Evolutionary conservation across 441 rosid species (phyloP), one percentile per base, ranked within the genome.

Genomic region (Euphorbia celastroides): DNA sequence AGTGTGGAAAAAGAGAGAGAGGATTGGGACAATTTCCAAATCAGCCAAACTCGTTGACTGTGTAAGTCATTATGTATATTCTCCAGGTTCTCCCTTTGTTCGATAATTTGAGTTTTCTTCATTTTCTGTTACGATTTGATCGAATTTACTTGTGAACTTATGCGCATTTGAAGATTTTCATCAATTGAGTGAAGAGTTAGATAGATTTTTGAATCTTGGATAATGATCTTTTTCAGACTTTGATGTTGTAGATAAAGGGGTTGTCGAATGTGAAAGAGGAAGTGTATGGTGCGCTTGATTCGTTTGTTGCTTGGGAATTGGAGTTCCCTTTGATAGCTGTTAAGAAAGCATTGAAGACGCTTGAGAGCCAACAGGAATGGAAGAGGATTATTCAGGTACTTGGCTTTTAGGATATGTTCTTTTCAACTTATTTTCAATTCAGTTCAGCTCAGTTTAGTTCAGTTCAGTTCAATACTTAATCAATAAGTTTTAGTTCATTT

Each of bases 251-350:
- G 99, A 76, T 94, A 36, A 88, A 87, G 68, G 88, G 64, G 48
- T 38, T 87, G 66, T 91, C 97, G 1, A 86, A 91, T 80, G 93
- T 89, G 19, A 91, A 91, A 81, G 96, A 91, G 80, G 99, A 91
- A 83, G 87, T 94, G 19, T 91, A 86, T 9, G 97, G 97, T 68
- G 97, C 94, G 52, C 97, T 92, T 66, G 99, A 91, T 77, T 86
- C 99, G 1, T 87, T 89, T 65, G 80, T 94, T 72, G 97, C 99
- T 38, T 94, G 97, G 97, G 99, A 94, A 2, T 74, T 94, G 77
- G 97, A 94, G 83, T 94, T 94, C 78, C 97, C 97, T 31, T 72
- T 94, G 50, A 83, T 94, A 57, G 81, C 88, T 5, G 92, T 94
- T 36, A 94, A 94, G 86, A 94, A 94, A 82, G 97, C 99, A 23